phyloP scores from a whole-genome alignment of 352 stramenopile species.

The Phytophthora cactorum region DNA sequence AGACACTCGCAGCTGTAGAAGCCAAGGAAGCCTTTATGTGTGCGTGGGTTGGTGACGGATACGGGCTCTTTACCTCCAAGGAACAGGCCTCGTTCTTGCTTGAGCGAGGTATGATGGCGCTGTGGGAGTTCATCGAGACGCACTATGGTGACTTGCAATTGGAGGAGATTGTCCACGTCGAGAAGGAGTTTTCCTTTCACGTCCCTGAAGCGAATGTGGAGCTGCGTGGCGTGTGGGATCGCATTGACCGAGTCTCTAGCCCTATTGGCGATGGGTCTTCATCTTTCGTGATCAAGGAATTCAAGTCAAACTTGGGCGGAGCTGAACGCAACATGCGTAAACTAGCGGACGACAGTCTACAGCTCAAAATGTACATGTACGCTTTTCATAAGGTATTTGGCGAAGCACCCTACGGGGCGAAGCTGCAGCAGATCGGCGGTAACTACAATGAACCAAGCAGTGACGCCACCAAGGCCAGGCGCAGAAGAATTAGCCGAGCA shows the following conservation, averaged over 20 bases:
- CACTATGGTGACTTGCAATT: constrained; percentile 32
- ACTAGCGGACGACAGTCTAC: constrained; percentile 69
- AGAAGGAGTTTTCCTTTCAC: constrained; percentile 65
- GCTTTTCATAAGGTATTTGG: constrained; percentile 70
- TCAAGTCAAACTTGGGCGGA: constrained; percentile 82
- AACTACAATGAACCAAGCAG: constrained; percentile 16
- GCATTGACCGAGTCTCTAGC: constrained; percentile 52
- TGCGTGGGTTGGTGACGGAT: constrained; percentile 37
- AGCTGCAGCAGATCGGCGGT: constrained; percentile 67
- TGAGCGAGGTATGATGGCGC: constrained; percentile 41
- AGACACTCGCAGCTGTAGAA: constrained; percentile 24
- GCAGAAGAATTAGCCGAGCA: constrained; percentile 13
- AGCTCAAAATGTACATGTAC: constrained; percentile 87
- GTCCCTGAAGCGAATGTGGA: constrained; percentile 56
- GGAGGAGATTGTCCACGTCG: constrained; percentile 58
- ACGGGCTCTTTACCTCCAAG: constrained; percentile 45
- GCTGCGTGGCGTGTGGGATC: constrained; percentile 80
- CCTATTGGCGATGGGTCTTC: constrained; percentile 3
- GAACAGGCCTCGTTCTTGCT: constrained; percentile 45
- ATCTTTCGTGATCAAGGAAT: constrained; percentile 73
- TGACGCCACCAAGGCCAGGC: constrained; percentile 6
- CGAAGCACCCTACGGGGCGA: constrained; percentile 53
- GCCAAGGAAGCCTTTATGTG: constrained; percentile 34
- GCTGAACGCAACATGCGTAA: constrained; percentile 55
- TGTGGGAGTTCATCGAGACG: constrained; percentile 53